A percentile compares a stretch with the other conserved stretches of the same genome.
phyloP scores from a whole-genome alignment of 192 early-diverging fungal genomes.

The Coemansia sp. region DNA sequence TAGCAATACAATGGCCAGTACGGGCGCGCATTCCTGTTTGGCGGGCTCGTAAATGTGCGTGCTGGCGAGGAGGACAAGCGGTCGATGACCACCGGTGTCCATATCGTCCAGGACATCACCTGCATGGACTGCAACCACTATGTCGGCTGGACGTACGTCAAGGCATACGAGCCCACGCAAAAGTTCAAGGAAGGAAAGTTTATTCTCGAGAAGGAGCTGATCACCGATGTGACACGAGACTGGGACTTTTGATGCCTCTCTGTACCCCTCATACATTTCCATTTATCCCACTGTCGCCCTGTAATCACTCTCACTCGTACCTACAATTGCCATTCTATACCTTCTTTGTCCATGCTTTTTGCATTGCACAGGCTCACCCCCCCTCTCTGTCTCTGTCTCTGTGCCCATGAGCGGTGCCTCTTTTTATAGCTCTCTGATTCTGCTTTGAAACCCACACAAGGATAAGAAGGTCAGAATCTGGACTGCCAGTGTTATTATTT shows the following conservation, averaged over 20 bases:
- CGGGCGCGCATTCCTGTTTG: slow-evolving; percentile 32
- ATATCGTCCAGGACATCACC: slow-evolving; percentile 39
- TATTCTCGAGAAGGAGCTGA: slow-evolving; percentile 39
- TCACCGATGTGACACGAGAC: slow-evolving; percentile 33
- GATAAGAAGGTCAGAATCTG: too few relatives aligned
- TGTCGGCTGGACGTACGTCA: slow-evolving; percentile 47
- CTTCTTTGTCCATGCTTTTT: too few relatives aligned
- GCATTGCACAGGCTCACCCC: too few relatives aligned
- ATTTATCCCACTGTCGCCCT: too few relatives aligned
- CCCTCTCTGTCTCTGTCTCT: too few relatives aligned
- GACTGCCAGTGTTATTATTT: too few relatives aligned
- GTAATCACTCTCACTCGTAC: not conserved
- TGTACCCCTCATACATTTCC: too few relatives aligned
- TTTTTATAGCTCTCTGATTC: too few relatives aligned
- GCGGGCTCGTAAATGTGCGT: slow-evolving; percentile 33
- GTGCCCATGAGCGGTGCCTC: too few relatives aligned
- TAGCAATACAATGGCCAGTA: slow-evolving; percentile 50
- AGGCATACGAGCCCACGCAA: slow-evolving; percentile 30
- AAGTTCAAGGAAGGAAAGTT: slow-evolving; percentile 50
- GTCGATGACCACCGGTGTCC: slow-evolving; percentile 43
- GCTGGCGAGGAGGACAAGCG: slow-evolving; percentile 43
- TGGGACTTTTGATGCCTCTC: slow-evolving; percentile 27
- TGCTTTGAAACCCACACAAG: too few relatives aligned
- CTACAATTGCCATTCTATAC: too few relatives aligned
- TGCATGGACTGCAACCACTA: slow-evolving; percentile 47